Conservation (phyloP, 2,329 filamentous ascomycete genomes). For the Echinosphaeria canescens region DNA sequence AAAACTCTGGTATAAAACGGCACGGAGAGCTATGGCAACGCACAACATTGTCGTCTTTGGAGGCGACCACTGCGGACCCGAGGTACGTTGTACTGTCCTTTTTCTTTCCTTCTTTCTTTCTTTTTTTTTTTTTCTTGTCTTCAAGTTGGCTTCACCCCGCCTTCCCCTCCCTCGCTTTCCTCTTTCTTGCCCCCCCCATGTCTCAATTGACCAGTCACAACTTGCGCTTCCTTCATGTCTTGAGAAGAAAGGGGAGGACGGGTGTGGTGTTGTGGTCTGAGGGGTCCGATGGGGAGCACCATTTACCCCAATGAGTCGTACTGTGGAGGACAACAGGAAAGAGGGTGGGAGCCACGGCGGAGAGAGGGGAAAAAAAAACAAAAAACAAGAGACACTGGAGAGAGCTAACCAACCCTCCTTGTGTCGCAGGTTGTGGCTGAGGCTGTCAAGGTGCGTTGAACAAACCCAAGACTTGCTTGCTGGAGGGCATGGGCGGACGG, state of each 20-base stretch:
- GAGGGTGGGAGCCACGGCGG: background rate
- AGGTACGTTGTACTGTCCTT: constrained; percentile 29
- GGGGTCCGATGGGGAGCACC: too few species aligned
- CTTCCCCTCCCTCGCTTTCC: too few species aligned
- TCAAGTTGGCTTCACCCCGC: too few species aligned
- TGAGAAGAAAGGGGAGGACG: too few species aligned
- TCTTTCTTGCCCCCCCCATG: too few species aligned
- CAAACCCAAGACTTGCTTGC: constrained; percentile 1
- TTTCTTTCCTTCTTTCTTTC: too few species aligned
- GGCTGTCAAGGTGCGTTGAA: constrained; percentile 49
- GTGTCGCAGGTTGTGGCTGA: constrained; percentile 50
- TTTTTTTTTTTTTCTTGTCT: too few species aligned
- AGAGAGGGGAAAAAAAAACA: background rate
- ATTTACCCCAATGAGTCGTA: too few species aligned
- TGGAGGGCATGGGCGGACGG: background rate
- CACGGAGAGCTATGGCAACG: constrained; percentile 42
- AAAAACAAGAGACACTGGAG: constrained; percentile 2
- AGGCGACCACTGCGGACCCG: constrained; percentile 71
- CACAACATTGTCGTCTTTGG: constrained; percentile 66
- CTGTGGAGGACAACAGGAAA: background rate
- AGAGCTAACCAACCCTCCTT: constrained; percentile 1
- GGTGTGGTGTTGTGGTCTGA: too few species aligned
- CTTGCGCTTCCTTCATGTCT: too few species aligned
- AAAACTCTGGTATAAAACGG: too few species aligned
- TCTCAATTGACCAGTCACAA: too few species aligned